Evolutionary conservation across 495 filamentous ascomycete genomes (phyloP).

Genomic region (Tuber indicum): DNA sequence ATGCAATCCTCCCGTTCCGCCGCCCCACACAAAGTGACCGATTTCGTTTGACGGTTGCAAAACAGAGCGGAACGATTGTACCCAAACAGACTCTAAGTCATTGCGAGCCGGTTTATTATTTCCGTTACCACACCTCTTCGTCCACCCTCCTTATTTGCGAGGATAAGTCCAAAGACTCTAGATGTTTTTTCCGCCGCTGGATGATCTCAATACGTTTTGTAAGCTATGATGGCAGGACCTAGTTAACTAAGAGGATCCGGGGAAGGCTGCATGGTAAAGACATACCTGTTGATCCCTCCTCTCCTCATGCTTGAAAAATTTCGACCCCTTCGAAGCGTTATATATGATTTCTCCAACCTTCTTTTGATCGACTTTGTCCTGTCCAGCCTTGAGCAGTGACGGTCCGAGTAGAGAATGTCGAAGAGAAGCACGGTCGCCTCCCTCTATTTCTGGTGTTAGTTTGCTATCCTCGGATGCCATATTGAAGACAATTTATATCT

Average conservation of each 20-base stretch:
- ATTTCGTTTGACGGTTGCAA: too few relatives aligned
- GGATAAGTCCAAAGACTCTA: conserved; percentile 70
- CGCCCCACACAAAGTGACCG: too few relatives aligned
- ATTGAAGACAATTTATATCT: not conserved
- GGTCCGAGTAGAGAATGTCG: conserved; percentile 70
- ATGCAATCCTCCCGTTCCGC: too few relatives aligned
- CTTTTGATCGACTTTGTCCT: conserved; percentile 86
- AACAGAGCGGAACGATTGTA: too few relatives aligned
- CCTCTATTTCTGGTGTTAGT: not conserved
- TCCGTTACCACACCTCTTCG: conserved; percentile 49
- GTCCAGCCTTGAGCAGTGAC: conserved; percentile 87
- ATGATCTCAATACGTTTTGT: conserved; percentile 84
- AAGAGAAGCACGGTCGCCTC: conserved; percentile 22
- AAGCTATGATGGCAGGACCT: conserved; percentile 46
- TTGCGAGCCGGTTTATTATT: not conserved
- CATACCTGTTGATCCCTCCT: conserved; percentile 57
- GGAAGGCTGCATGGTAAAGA: not conserved
- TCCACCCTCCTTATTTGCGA: conserved; percentile 69
- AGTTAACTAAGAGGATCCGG: not conserved
- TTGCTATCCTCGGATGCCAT: conserved; percentile 16
- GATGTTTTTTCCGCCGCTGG: conserved; percentile 62
- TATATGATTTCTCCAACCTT: conserved; percentile 97
- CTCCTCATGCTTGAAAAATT: conserved; percentile 93
- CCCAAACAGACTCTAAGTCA: not conserved
- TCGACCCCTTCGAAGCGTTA: conserved; percentile 91